A percentile compares a stretch with the other conserved stretches of the same genome.
phyloP scores from a whole-genome alignment of 805 yeast species.

The Grigorovia humatica region DNA sequence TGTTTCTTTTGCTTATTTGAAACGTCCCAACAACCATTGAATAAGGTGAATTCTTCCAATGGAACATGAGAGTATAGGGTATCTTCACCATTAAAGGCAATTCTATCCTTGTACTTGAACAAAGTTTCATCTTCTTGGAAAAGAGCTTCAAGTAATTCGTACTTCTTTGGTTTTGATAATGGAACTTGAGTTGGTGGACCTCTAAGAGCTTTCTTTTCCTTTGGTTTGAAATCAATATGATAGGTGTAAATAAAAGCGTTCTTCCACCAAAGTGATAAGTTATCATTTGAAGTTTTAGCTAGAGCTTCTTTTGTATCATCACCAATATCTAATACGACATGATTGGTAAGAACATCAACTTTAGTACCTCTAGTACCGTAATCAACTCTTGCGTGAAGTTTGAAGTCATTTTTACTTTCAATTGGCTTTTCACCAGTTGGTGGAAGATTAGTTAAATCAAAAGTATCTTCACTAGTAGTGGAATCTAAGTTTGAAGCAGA shows the following conservation, averaged over 20 bases:
- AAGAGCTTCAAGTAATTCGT: conserved; percentile 13
- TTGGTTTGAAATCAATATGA: conserved; percentile 11
- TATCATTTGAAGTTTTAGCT: background rate
- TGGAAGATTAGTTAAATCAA: conserved; percentile 7
- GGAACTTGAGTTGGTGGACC: conserved; percentile 7
- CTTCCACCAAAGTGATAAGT: conserved; percentile 14
- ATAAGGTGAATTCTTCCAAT: conserved; percentile 16
- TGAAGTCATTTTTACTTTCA: conserved; percentile 3
- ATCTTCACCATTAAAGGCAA: conserved; percentile 20
- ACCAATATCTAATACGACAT: conserved; percentile 9
- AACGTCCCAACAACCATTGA: conserved; percentile 19
- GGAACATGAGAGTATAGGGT: conserved; percentile 16
- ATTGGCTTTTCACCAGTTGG: conserved; percentile 2
- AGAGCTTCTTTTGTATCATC: conserved; percentile 8
- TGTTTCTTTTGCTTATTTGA: conserved; percentile 12
- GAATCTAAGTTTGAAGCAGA: background rate
- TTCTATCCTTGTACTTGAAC: conserved; percentile 12
- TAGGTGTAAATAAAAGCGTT: conserved; percentile 13
- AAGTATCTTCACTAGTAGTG: background rate
- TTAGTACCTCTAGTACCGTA: conserved; percentile 19
- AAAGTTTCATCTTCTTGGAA: conserved; percentile 14
- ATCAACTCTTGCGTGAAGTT: conserved; percentile 10
- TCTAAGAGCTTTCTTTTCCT: conserved; percentile 1
- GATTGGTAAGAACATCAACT: conserved; percentile 17
- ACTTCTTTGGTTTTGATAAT: conserved; percentile 14